A percentile compares a stretch with the other conserved stretches of the same genome.
Evolutionary conservation across 2,329 filamentous ascomycete genomes (phyloP).

Genomic region (Aureobasidium sp.): DNA sequence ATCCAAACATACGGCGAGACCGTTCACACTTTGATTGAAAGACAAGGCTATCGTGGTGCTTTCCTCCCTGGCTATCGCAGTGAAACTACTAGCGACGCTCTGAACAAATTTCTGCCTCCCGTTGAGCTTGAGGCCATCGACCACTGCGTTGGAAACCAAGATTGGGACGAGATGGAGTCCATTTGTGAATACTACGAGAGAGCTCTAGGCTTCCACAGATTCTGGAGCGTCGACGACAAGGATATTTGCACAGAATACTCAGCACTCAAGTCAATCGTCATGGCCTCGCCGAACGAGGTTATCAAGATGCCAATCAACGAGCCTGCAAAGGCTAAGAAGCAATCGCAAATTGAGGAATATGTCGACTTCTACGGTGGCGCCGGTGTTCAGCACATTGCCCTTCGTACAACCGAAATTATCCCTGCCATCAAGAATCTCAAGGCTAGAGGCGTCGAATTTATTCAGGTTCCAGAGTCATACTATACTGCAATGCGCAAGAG

Average conservation of each 20-base stretch:
- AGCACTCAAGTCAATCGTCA: slow-evolving; percentile 81
- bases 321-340: slow-evolving; percentile 81
- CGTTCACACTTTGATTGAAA: slow-evolving; percentile 82
- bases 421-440: slow-evolving; percentile 68
- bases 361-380: slow-evolving; percentile 84
- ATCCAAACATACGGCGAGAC: slow-evolving; percentile 94
- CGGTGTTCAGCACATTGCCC: slow-evolving; percentile 89
- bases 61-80: slow-evolving; percentile 80
- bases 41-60: slow-evolving; percentile 59
- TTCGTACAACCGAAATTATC: slow-evolving; percentile 82
- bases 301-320: slow-evolving; percentile 99
- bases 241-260: slow-evolving; percentile 91
- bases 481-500: slow-evolving; percentile 70
- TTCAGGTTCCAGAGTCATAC: slow-evolving; percentile 79
- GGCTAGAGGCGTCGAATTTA: slow-evolving; percentile 87
- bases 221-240: slow-evolving; percentile 94
- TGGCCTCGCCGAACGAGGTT: slow-evolving; percentile 74
- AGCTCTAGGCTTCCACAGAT: slow-evolving; percentile 86
- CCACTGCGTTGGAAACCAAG: slow-evolving; percentile 96
- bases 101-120: slow-evolving; percentile 49
- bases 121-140: slow-evolving; percentile 72
- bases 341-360: slow-evolving; percentile 84
- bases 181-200: slow-evolving; percentile 71
- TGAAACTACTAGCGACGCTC: slow-evolving; percentile 41
- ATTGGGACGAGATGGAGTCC: slow-evolving; percentile 79